A percentile compares a stretch with the other conserved stretches of the same genome.
These are phyloP conservation scores for Yamadazyma dendronema DNA, from an alignment of 1,139 yeast species.

Conservation along the genomic window DNA sequence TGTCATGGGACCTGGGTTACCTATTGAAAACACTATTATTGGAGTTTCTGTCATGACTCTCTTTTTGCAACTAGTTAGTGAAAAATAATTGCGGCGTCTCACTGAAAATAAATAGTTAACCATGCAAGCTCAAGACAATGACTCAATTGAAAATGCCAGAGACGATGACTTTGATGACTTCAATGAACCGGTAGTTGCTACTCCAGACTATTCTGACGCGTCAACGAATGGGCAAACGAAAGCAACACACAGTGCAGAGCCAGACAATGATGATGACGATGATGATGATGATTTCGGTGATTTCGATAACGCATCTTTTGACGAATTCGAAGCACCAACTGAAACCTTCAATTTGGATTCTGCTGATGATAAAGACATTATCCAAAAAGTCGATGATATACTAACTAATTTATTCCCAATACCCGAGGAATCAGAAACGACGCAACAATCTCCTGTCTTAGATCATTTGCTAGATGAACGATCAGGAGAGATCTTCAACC, in stretches of 20 bases:
- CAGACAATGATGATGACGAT: constrained; percentile 11
- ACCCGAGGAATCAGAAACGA: background rate
- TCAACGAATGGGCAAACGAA: too few relatives aligned
- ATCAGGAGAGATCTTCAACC: constrained; percentile 28
- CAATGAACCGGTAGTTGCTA: constrained; percentile 9
- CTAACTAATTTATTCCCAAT: constrained; percentile 22
- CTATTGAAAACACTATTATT: constrained; percentile 36
- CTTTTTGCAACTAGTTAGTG: background rate
- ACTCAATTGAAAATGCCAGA: constrained; percentile 2
- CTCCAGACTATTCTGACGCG: background rate
- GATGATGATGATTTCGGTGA: constrained; percentile 35
- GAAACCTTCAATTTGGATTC: background rate
- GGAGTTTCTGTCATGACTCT: constrained; percentile 2
- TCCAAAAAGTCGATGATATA: constrained; percentile 16
- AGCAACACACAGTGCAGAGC: too few relatives aligned
- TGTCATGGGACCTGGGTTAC: constrained; percentile 41
- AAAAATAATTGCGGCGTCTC: background rate
- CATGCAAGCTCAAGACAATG: background rate
- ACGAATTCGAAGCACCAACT: constrained; percentile 23
- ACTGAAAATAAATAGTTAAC: background rate
- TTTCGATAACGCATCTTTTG: constrained; percentile 47
- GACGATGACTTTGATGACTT: constrained; percentile 14
- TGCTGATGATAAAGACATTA: background rate
- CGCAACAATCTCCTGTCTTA: background rate
- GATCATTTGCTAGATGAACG: constrained; percentile 23